Evolutionary conservation across 768 basidiomycete species (phyloP).

Genomic region (Glaciozyma martinii): DNA sequence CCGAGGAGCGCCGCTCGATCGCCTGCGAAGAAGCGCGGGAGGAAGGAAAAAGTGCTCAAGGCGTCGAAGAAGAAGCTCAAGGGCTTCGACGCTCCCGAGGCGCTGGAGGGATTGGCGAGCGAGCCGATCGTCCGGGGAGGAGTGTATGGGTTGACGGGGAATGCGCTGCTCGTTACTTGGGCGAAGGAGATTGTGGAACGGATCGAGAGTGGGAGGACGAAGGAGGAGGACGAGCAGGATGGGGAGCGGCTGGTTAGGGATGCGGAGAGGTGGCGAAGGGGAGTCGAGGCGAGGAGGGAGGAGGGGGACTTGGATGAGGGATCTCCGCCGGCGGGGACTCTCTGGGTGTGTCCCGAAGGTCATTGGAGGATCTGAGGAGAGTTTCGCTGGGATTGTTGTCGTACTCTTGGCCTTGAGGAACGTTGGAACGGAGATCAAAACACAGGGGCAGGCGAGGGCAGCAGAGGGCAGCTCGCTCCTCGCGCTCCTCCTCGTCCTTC

Average conservation of each 20-base stretch:
- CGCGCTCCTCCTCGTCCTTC: too few relatives aligned
- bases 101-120: neutral
- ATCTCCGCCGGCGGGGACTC: neutral
- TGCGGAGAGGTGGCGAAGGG: neutral
- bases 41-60: too few relatives aligned
- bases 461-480: too few relatives aligned
- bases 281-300: neutral
- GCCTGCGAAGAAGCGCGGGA: neutral
- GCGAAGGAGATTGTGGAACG: neutral
- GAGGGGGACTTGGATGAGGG: neutral
- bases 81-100: neutral
- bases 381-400: too few relatives aligned
- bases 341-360: neutral
- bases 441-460: too few relatives aligned
- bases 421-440: too few relatives aligned
- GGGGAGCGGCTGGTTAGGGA: neutral
- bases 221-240: neutral
- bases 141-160: constrained; percentile 18
- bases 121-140: constrained; percentile 11
- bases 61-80: neutral
- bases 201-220: neutral
- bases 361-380: too few relatives aligned
- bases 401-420: too few relatives aligned
- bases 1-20: neutral
- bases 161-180: constrained; percentile 15